Evolutionary conservation across 208 protist genomes (phyloP).

Genomic region (Leishmania mexicana): DNA sequence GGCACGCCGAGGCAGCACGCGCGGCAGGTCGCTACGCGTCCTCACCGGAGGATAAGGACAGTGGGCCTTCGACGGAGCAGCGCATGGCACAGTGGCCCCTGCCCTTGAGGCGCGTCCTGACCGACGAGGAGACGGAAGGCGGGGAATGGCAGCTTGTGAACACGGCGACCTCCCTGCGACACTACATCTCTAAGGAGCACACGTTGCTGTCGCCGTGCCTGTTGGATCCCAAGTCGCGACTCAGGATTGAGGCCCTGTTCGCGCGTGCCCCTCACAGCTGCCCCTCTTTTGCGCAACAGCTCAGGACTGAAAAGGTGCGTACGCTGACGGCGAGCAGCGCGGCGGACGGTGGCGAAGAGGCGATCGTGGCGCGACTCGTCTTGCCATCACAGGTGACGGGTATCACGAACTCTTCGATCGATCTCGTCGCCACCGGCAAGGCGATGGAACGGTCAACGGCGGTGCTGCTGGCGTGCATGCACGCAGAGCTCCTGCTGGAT

Average conservation of each 20-base stretch:
- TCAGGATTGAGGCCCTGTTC: constrained; percentile 65
- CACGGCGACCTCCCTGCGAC: constrained; percentile 15
- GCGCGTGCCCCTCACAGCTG: constrained; percentile 21
- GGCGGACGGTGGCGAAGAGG: constrained; percentile 20
- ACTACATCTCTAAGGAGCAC: constrained; percentile 46
- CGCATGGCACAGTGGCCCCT: constrained; percentile 45
- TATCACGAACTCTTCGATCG: neutral
- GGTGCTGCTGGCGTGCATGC: constrained; percentile 84
- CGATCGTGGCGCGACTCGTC: constrained; percentile 19
- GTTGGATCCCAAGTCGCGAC: constrained; percentile 47
- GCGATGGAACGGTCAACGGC: constrained; percentile 51
- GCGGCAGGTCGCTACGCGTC: constrained; percentile 76
- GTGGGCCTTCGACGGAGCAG: constrained; percentile 11
- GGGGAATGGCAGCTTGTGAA: constrained; percentile 83
- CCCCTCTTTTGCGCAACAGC: constrained; percentile 48
- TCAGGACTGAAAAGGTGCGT: constrained; percentile 27
- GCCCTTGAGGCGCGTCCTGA: constrained; percentile 59
- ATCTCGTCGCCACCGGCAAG: constrained; percentile 69
- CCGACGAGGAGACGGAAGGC: constrained; percentile 76
- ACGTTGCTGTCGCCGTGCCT: constrained; percentile 79
- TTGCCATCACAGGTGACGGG: constrained; percentile 20
- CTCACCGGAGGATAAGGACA: constrained; percentile 56
- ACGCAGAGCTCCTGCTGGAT: constrained; percentile 88
- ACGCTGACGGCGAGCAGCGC: constrained; percentile 32
- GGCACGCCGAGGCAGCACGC: constrained; percentile 75